These are phyloP conservation scores for Mycosphaerelloides madeirae DNA, from an alignment of 2,329 filamentous ascomycete genomes.

Conservation along the genomic window DNA sequence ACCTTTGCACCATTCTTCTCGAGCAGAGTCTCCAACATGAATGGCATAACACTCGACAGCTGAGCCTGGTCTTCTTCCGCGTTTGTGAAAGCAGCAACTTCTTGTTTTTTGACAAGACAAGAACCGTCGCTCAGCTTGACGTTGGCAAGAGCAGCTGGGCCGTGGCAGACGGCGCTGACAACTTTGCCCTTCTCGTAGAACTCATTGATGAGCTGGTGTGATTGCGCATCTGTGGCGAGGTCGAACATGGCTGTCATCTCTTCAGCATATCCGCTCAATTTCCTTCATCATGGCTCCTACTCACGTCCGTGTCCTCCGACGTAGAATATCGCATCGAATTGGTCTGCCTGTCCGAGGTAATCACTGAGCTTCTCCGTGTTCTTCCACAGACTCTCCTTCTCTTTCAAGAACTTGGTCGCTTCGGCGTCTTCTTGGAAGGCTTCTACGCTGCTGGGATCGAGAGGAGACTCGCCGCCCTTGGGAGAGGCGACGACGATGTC, in stretches of 20 bases:
- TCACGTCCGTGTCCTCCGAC: slow-evolving; percentile 56
- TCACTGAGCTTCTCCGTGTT: slow-evolving; percentile 56
- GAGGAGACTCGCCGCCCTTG: slow-evolving; percentile 35
- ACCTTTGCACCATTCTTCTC: slow-evolving; percentile 51
- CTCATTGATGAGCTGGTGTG: slow-evolving; percentile 56
- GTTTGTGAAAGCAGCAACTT: slow-evolving; percentile 58
- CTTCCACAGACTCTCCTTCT: slow-evolving; percentile 58
- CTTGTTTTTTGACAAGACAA: slow-evolving; percentile 51
- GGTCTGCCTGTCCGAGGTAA: slow-evolving; percentile 52
- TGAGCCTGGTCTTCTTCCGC: slow-evolving; percentile 49
- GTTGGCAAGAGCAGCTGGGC: slow-evolving; percentile 58
- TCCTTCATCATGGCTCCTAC: too few species aligned
- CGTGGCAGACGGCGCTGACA: slow-evolving; percentile 65
- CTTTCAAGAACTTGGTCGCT: slow-evolving; percentile 40
- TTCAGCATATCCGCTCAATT: background rate
- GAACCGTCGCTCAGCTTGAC: slow-evolving; percentile 51
- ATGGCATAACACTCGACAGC: slow-evolving; percentile 48
- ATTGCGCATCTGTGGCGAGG: slow-evolving; percentile 52
- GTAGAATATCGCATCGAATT: slow-evolving; percentile 62
- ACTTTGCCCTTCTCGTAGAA: slow-evolving; percentile 59
- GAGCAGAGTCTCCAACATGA: slow-evolving; percentile 56
- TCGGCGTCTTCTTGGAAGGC: slow-evolving; percentile 28
- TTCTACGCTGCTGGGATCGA: slow-evolving; percentile 33
- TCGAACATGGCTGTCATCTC: slow-evolving; percentile 56
- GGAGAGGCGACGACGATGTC: slow-evolving; percentile 39